These are phyloP conservation scores for Trypanosoma mega DNA, from an alignment of 208 protist genomes.

Conservation along the genomic window DNA sequence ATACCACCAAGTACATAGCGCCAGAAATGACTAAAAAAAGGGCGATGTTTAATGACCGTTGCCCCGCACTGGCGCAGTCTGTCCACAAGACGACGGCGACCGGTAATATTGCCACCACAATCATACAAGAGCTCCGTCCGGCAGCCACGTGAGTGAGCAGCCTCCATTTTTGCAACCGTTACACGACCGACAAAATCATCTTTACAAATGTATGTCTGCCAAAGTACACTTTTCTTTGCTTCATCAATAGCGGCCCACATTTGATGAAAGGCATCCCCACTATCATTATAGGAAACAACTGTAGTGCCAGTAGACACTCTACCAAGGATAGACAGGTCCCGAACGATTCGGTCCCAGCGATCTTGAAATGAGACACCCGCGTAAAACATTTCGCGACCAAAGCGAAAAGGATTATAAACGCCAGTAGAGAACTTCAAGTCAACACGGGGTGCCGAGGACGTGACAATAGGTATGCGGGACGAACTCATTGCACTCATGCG, in stretches of 20 bases:
- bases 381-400: constrained; percentile 10
- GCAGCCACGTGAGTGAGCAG: constrained; percentile 73
- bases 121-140: constrained; percentile 88
- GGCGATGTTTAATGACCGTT: constrained; percentile 79
- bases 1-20: constrained; percentile 71
- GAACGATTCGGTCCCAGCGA: constrained; percentile 72
- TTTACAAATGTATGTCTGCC: constrained; percentile 94
- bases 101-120: constrained; percentile 89
- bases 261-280: constrained; percentile 63
- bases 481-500: constrained; percentile 1
- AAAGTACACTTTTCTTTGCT: constrained; percentile 66
- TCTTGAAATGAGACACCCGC: constrained; percentile 58
- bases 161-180: constrained; percentile 67
- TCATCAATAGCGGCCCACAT: constrained; percentile 91
- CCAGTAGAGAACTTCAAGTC: not conserved
- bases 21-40: constrained; percentile 74
- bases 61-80: constrained; percentile 69
- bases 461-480: too few species aligned
- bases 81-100: constrained; percentile 65
- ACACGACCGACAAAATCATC: constrained; percentile 78
- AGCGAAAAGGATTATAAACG: constrained; percentile 3
- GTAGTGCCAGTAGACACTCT: constrained; percentile 59
- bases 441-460: too few species aligned
- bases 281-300: constrained; percentile 70
- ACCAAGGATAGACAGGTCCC: constrained; percentile 60